Conservation (phyloP, 116 monocot species). For the Papilionanthe hybrid region DNA sequence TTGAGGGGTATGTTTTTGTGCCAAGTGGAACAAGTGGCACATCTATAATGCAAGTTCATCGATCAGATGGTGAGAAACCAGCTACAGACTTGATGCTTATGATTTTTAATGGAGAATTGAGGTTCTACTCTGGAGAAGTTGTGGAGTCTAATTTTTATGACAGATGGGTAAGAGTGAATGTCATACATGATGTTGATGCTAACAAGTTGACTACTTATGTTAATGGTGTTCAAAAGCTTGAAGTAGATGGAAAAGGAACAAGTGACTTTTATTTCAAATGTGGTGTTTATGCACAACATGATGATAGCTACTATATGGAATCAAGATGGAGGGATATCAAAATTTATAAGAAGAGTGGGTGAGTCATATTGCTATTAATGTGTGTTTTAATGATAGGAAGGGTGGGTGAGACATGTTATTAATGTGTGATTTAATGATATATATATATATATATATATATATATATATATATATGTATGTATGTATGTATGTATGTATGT, state of each 20-base stretch:
- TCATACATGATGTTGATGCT: constrained; percentile 19
- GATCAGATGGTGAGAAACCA: neutral
- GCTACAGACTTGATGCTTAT: constrained; percentile 12
- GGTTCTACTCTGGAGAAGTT: neutral
- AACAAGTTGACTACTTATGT: constrained; percentile 10
- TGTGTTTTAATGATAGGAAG: too few relatives aligned
- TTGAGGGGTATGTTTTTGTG: constrained; percentile 24
- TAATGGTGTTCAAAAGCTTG: constrained; percentile 16
- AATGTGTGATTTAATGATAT: too few relatives aligned
- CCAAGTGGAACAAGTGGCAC: constrained; percentile 20
- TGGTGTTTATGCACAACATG: constrained; percentile 20
- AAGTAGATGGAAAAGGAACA: constrained; percentile 3
- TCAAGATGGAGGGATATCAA: constrained; percentile 16
- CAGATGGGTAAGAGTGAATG: constrained; percentile 22
- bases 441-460: too few relatives aligned
- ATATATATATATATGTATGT: too few relatives aligned
- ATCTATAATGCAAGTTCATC: constrained; percentile 20
- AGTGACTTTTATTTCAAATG: constrained; percentile 19
- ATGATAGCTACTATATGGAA: constrained; percentile 18
- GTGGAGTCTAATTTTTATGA: constrained; percentile 14
- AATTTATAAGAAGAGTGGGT: neutral
- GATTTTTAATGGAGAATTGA: constrained; percentile 8
- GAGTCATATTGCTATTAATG: too few relatives aligned
- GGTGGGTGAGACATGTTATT: too few relatives aligned
- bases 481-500: too few relatives aligned